A percentile compares a stretch with the other conserved stretches of the same genome.
These are phyloP conservation scores for Huntiella bhutanensis DNA, from an alignment of 2,329 filamentous ascomycete species.

Conservation along the genomic window DNA sequence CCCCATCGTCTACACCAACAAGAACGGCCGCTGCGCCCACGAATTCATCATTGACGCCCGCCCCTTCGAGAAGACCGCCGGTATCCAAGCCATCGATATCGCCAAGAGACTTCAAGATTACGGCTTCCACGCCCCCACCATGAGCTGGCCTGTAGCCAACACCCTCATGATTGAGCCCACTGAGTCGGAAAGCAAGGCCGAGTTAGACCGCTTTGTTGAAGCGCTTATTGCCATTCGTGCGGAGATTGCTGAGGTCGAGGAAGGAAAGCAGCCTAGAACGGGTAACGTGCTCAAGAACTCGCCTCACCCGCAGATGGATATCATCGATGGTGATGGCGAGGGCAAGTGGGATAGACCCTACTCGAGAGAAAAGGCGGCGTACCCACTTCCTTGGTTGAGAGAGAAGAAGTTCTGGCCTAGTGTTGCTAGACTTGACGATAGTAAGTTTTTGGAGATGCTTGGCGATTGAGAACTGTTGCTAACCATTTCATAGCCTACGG, in stretches of 20 bases:
- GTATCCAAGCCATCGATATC: slow-evolving; percentile 82
- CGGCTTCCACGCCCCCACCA: slow-evolving; percentile 91
- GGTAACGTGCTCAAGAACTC: slow-evolving; percentile 77
- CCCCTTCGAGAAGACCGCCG: slow-evolving; percentile 63
- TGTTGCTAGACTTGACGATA: slow-evolving; percentile 72
- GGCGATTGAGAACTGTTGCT: background rate
- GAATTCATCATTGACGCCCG: slow-evolving; percentile 91
- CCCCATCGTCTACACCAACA: slow-evolving; percentile 83
- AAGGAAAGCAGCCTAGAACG: slow-evolving; percentile 53
- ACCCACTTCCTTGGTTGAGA: slow-evolving; percentile 60
- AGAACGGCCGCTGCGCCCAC: slow-evolving; percentile 73
- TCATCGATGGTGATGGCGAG: slow-evolving; percentile 38
- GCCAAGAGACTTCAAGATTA: slow-evolving; percentile 95
- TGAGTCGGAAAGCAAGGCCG: slow-evolving; percentile 77
- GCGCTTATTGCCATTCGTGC: slow-evolving; percentile 69
- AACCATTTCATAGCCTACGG: slow-evolving; percentile 47
- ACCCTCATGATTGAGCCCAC: slow-evolving; percentile 98
- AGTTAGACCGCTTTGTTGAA: slow-evolving; percentile 85
- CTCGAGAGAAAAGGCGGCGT: slow-evolving; percentile 63
- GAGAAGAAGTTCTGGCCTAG: slow-evolving; percentile 98
- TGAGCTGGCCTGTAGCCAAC: slow-evolving; percentile 90
- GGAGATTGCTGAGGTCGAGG: slow-evolving; percentile 71
- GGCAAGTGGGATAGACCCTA: slow-evolving; percentile 68
- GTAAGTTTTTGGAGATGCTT: slow-evolving; percentile 30
- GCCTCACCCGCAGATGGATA: slow-evolving; percentile 68